A percentile compares a stretch with the other conserved stretches of the same genome.
These are phyloP conservation scores for Pseudoturritis turrita DNA, from an alignment of 345 rosid species.

Conservation along the genomic window DNA sequence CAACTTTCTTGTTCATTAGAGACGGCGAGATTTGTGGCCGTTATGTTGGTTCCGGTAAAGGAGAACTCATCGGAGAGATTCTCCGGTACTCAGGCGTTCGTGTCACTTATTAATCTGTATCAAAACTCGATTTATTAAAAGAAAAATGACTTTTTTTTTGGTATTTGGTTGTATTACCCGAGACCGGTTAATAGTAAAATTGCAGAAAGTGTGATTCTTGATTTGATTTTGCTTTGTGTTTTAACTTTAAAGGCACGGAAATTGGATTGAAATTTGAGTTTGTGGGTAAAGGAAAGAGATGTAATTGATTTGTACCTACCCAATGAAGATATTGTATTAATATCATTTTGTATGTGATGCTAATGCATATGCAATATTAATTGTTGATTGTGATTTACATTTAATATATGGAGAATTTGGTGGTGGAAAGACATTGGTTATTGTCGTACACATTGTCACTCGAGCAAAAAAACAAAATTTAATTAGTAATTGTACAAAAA, in stretches of 20 bases:
- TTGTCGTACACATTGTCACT: constrained; percentile 14
- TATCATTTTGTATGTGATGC: not conserved
- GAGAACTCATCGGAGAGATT: constrained; percentile 91
- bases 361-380: constrained; percentile 2
- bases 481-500: not conserved
- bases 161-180: constrained; percentile 2
- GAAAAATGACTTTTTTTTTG: not conserved
- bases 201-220: not conserved
- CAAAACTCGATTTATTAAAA: not conserved
- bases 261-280: not conserved
- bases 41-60: constrained; percentile 91
- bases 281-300: constrained; percentile 2
- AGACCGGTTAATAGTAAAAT: not conserved
- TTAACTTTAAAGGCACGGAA: constrained; percentile 18
- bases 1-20: constrained; percentile 81
- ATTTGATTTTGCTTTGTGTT: not conserved
- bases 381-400: constrained; percentile 15
- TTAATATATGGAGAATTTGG: constrained; percentile 14
- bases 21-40: constrained; percentile 71
- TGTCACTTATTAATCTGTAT: constrained; percentile 44
- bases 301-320: constrained; percentile 15
- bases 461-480: not conserved
- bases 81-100: constrained; percentile 90
- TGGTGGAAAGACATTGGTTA: constrained; percentile 18
- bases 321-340: constrained; percentile 14